Evolutionary conservation across 495 filamentous ascomycete species (phyloP), one percentile per base, ranked within the genome.

Genomic region (Penicillium tannophilum): DNA sequence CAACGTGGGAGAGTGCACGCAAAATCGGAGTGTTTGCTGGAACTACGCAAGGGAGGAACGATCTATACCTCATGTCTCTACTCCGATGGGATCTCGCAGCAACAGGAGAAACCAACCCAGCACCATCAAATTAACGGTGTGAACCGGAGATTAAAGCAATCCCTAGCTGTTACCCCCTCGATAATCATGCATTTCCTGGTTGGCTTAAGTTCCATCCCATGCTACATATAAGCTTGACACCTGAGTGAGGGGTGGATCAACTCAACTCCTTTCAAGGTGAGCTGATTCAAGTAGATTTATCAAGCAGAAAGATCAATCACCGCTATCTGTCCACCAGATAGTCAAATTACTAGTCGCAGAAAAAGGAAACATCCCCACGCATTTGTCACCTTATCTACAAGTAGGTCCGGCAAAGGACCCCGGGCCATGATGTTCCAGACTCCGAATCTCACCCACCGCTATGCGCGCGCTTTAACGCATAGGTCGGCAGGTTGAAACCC

Each of bases 31-130:
- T 41, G 14, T 41, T 41, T n/a, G 55, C 20, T 36, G 28, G 28
- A 52, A 49, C 49, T 20, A 44, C 43, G 58, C 58, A 67, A 67
- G 64, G 64, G 56, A 23, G 50, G 7, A 50, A 1, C 16, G 56
- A 59, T 61, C 52, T 42, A 56, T 53, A 41, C 19, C 19, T 17
- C 26, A 41, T 42, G 44, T 46, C 58, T 54, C 30, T 33, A 35
- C 10, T 44, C 20, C 20, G 56, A 35, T 59, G 41, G 52, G 52
- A 59, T 63, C 52, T 41, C 43, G 61, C 64, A 66, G 51, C 33
- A 51, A 56, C 35, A n/a, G 58, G 51, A 56, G 42, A 52, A 64
- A 31, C n/a, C 17, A 43, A 26, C 24, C 28, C 20, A 51, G 31
- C 17, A 19, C 17, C 23, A 20, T 39, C 60, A 16, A 62, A 54